Conservation (phyloP, 306 rosid genomes). For the Pterocarpus macrocarpus region DNA sequence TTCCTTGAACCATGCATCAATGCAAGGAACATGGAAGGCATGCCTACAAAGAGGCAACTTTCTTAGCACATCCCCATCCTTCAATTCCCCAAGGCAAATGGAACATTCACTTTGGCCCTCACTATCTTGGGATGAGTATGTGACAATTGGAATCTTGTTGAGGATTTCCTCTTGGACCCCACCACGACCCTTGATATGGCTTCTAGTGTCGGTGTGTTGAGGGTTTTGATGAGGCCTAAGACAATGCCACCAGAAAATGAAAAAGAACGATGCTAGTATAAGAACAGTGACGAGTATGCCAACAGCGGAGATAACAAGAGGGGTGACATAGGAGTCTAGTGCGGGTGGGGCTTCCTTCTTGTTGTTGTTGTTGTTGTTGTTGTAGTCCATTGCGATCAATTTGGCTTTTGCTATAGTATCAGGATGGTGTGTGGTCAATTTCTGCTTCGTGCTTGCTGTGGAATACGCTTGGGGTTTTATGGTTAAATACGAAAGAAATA, state of each 20-base stretch:
- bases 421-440: background rate
- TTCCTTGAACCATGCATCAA: constrained; percentile 59
- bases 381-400: constrained; percentile 20
- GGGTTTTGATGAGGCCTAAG: constrained; percentile 3
- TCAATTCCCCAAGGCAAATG: constrained; percentile 63
- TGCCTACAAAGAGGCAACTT: constrained; percentile 63
- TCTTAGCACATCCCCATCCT: constrained; percentile 53
- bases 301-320: constrained; percentile 54
- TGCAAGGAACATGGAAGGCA: constrained; percentile 59
- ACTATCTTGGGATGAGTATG: constrained; percentile 19
- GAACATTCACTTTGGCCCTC: constrained; percentile 61
- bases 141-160: constrained; percentile 52
- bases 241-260: constrained; percentile 46
- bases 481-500: constrained; percentile 22
- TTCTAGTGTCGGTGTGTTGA: background rate
- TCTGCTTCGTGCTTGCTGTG: background rate
- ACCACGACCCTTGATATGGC: too few species aligned
- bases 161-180: constrained; percentile 54
- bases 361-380: background rate
- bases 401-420: background rate
- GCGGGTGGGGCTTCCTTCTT: background rate
- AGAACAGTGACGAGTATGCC: constrained; percentile 50
- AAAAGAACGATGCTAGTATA: constrained; percentile 50
- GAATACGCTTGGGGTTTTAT: constrained; percentile 4
- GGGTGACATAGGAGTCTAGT: constrained; percentile 39